Conservation (phyloP, 106 monocot genomes). For the Iris macrosiphon region DNA sequence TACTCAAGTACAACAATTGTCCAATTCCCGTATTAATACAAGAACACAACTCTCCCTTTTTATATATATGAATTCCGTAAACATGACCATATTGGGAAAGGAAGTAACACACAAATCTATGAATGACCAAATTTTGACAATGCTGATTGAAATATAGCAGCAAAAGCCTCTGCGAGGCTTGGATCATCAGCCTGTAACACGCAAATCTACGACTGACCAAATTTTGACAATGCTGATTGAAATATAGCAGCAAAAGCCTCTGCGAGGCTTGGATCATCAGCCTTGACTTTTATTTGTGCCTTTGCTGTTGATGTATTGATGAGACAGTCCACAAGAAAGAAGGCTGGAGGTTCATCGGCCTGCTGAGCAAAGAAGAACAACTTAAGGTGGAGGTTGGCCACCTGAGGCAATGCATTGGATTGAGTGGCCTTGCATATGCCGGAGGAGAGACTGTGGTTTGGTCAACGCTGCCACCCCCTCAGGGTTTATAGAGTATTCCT, state of each 20-base stretch:
- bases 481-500: slow-evolving; percentile 63
- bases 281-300: slow-evolving; percentile 73
- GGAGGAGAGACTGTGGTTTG: slow-evolving; percentile 48
- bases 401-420: slow-evolving; percentile 91
- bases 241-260: slow-evolving; percentile 65
- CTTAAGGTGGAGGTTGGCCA: slow-evolving; percentile 76
- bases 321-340: slow-evolving; percentile 85
- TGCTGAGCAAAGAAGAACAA: slow-evolving; percentile 84
- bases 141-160: slow-evolving; percentile 41
- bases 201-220: slow-evolving; percentile 16
- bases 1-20: too few relatives aligned
- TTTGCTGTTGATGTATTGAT: slow-evolving; percentile 82
- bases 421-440: slow-evolving; percentile 69
- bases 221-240: slow-evolving; percentile 61
- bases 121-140: slow-evolving; percentile 53
- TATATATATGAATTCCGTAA: too few relatives aligned
- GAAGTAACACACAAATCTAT: too few relatives aligned
- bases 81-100: too few relatives aligned
- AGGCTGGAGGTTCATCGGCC: slow-evolving; percentile 33
- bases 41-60: too few relatives aligned
- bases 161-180: slow-evolving; percentile 33
- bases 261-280: slow-evolving; percentile 52
- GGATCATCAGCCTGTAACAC: slow-evolving; percentile 77
- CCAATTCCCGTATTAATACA: too few relatives aligned
- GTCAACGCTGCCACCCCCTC: slow-evolving; percentile 48